phyloP scores from a whole-genome alignment of 148 eudicot species.

The Camellia japonica region DNA sequence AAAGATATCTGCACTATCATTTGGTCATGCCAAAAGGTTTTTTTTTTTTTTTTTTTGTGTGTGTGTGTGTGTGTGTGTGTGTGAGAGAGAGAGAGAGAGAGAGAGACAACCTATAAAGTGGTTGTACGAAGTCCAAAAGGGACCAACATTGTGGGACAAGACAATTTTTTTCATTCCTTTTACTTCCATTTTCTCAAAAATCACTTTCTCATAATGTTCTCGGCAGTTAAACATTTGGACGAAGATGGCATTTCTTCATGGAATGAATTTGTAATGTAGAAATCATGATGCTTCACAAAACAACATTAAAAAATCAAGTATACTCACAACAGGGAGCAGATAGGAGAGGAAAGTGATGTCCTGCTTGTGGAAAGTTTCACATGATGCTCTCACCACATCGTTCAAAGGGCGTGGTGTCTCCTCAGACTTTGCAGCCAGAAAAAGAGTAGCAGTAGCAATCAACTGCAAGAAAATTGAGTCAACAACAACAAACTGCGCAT shows the following conservation, averaged over 20 bases:
- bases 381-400: constrained; percentile 69
- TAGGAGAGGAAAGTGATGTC: constrained; percentile 58
- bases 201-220: no score
- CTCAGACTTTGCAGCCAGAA: constrained; percentile 91
- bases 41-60: neutral
- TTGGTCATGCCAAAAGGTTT: neutral
- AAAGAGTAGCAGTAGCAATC: constrained; percentile 89
- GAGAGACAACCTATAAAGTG: neutral
- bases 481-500: neutral
- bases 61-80: no score
- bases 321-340: constrained; percentile 75
- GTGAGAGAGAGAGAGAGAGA: no score
- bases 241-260: neutral
- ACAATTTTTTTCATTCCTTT: no score
- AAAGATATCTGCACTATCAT: neutral
- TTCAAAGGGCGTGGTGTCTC: constrained; percentile 85
- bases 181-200: no score
- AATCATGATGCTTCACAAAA: neutral
- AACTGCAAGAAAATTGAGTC: constrained; percentile 44
- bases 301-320: neutral
- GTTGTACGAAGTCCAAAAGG: neutral
- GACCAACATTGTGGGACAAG: no score
- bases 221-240: no score
- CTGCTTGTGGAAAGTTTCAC: constrained; percentile 80
- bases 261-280: neutral